Evolutionary conservation across 768 basidiomycete species (phyloP).

Genomic region (Leccinum rimulosum): DNA sequence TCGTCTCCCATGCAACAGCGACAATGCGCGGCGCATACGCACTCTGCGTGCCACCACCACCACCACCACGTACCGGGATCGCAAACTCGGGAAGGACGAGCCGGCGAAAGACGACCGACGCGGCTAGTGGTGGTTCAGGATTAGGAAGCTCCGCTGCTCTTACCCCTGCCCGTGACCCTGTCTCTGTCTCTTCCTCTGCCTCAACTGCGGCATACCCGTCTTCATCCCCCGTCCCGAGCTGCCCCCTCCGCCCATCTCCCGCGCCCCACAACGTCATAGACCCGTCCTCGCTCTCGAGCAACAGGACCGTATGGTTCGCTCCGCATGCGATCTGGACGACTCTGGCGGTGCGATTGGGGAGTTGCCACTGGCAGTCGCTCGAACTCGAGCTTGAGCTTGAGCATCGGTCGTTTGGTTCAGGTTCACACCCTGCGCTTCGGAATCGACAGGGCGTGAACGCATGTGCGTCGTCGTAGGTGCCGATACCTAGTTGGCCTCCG

Average conservation of each 20-base stretch:
- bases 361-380: conserved; percentile 6
- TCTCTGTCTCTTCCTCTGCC: not conserved
- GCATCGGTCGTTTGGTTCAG: not conserved
- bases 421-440: conserved; percentile 3
- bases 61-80: not conserved
- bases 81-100: conserved; percentile 36
- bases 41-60: not conserved
- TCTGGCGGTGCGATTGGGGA: conserved; percentile 24
- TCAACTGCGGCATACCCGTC: conserved; percentile 8
- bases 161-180: not conserved
- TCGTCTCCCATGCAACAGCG: conserved; percentile 82
- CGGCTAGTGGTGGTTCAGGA: not conserved
- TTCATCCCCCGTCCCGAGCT: conserved; percentile 58
- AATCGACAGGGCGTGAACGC: conserved; percentile 40
- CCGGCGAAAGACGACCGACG: conserved; percentile 42
- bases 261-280: conserved; percentile 62
- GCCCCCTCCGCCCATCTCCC: conserved; percentile 70
- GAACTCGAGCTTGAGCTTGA: not conserved
- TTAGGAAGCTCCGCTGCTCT: not conserved
- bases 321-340: conserved; percentile 62
- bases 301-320: conserved; percentile 75
- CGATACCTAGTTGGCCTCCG: conserved; percentile 45
- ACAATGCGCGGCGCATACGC: not conserved
- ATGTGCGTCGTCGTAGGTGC: conserved; percentile 38
- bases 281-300: conserved; percentile 43